Base-by-base conservation (phyloP, 352 stramenopile species). In the Pythium myriotylum region DNA sequence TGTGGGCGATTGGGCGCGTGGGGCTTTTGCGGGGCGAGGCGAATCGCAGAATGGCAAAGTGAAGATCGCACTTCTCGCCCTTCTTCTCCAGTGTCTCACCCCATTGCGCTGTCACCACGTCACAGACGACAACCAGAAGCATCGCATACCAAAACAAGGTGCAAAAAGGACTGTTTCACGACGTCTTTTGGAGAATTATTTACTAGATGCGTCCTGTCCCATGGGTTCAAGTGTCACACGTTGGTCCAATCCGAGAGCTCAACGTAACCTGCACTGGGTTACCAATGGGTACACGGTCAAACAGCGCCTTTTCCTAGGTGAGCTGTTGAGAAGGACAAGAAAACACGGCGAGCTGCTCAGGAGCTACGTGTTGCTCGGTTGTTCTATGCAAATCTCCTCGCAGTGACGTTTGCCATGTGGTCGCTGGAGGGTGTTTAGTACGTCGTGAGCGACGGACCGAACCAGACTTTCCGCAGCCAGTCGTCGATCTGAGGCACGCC, bases 401-500 rank as follows among this genome's bases (percentile, higher is more conserved):
- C n/a, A n/a, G n/a, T n/a, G n/a, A n/a, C n/a, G n/a, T 35, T 35
- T 35, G 29, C 10, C 10, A 10, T 10, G 29, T 35, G 29, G 29
- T 35, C 10, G 29, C 10, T 10, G 29, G 29, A n/a, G n/a, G 29
- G 29, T 10, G 29, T 35, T 35, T 35, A 35, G 29, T 58, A 59
- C 24, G 57, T 68, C 12, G 61, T 48, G 20, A 72, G 68, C 26
- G 64, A 65, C 17, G 69, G 68, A 24, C 70, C 70, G 26, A 70
- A 73, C 70, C 80, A 90, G 39, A 92, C 50, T 62, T 77, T 82
- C 33, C 66, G 59, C 32, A 92, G 68, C 83, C 80, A 92, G 29
- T 84, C 76, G 56, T 92, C 79, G 50, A 92, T 72, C 54, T 87
- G 77, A 26, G 75, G 75, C 20, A 82, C 72, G 41, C 79, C 73